A percentile compares a stretch with the other conserved stretches of the same genome.
phyloP scores from a whole-genome alignment of 192 early-diverging fungal genomes.

The Oehlia diaphana region DNA sequence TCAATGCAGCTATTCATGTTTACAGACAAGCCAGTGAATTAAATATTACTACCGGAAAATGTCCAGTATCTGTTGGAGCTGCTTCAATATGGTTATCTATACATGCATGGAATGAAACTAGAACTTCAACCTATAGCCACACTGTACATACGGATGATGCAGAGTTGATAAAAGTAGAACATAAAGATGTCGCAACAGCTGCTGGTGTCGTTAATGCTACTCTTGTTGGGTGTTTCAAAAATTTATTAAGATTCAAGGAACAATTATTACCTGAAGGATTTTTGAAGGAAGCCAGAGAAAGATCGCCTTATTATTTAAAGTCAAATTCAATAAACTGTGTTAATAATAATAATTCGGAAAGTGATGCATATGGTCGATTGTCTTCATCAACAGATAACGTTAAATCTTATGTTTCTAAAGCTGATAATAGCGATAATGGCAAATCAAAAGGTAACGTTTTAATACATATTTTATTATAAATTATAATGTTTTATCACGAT shows the following conservation, averaged over 20 bases:
- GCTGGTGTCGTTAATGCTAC: constrained; percentile 63
- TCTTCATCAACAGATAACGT: neutral
- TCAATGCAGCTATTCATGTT: constrained; percentile 49
- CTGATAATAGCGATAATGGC: neutral
- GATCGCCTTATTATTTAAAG: neutral
- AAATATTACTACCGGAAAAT: constrained; percentile 64
- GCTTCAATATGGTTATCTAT: constrained; percentile 63
- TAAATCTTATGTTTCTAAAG: neutral
- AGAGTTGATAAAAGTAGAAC: constrained; percentile 46
- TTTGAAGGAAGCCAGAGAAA: constrained; percentile 31
- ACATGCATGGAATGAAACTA: constrained; percentile 55
- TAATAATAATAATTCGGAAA: neutral
- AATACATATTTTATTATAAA: neutral
- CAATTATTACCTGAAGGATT: constrained; percentile 41
- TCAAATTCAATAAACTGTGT: neutral
- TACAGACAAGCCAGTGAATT: constrained; percentile 57
- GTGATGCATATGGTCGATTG: neutral
- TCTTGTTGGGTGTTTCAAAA: constrained; percentile 57
- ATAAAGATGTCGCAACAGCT: constrained; percentile 55
- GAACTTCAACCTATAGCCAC: constrained; percentile 32
- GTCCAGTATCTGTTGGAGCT: constrained; percentile 63
- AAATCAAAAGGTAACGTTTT: neutral
- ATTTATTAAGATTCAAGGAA: constrained; percentile 41
- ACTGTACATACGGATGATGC: constrained; percentile 34
- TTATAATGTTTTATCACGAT: neutral